These are phyloP conservation scores for Aspergillus affinis DNA, from an alignment of 495 filamentous ascomycete genomes.

Conservation along the genomic window DNA sequence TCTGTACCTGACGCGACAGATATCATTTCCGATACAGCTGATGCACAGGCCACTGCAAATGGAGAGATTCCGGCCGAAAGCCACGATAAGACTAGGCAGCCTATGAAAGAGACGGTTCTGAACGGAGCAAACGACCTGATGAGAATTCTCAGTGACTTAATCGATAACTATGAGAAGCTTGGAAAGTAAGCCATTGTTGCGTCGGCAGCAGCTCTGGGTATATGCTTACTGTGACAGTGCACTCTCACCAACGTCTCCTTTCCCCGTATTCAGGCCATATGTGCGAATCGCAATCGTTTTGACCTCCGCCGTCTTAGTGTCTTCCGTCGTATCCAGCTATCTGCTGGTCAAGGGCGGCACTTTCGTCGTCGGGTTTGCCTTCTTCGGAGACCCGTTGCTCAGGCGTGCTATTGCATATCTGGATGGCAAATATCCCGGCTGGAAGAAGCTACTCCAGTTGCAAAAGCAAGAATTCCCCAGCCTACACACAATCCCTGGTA, in stretches of 20 bases:
- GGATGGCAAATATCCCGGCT: constrained; percentile 67
- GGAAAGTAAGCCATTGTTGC: constrained; percentile 57
- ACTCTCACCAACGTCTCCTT: constrained; percentile 75
- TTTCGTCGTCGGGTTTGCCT: constrained; percentile 66
- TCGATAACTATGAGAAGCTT: constrained; percentile 79
- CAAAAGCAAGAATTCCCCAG: constrained; percentile 50
- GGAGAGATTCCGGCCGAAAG: constrained; percentile 41
- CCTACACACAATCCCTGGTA: constrained; percentile 13
- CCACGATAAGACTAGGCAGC: constrained; percentile 83
- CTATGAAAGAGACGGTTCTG: constrained; percentile 77
- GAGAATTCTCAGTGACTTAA: constrained; percentile 70
- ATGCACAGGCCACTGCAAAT: constrained; percentile 57
- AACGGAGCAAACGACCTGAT: constrained; percentile 72
- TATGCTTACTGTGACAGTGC: constrained; percentile 49
- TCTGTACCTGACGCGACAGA: constrained; percentile 61
- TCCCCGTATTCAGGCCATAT: constrained; percentile 60
- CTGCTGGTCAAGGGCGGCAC: constrained; percentile 69
- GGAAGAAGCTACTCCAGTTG: constrained; percentile 71
- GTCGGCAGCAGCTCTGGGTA: neutral
- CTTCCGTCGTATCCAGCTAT: constrained; percentile 67
- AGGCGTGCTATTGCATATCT: constrained; percentile 56
- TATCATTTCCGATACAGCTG: constrained; percentile 51
- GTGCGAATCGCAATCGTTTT: constrained; percentile 63
- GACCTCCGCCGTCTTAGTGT: constrained; percentile 53
- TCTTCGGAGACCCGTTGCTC: constrained; percentile 81